phyloP scores from a whole-genome alignment of 108 stramenopile genomes.

The Skeletonema costatum region DNA sequence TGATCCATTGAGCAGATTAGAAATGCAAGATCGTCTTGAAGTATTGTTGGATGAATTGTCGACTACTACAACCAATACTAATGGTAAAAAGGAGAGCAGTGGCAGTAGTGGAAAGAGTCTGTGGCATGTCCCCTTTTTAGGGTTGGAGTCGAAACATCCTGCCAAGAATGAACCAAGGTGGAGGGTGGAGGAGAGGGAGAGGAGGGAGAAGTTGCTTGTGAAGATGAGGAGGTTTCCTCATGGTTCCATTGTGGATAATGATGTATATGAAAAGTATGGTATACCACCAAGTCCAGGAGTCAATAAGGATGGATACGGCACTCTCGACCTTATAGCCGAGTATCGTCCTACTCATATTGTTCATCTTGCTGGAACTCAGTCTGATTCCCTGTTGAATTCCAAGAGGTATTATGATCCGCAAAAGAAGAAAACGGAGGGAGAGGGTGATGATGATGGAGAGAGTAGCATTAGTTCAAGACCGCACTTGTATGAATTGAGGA shows the following conservation, averaged over 20 bases:
- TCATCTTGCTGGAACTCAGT: conserved; percentile 62
- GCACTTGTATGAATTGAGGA: conserved; percentile 59
- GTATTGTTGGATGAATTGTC: conserved; percentile 50
- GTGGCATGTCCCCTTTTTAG: conserved; percentile 58
- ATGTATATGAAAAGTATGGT: conserved; percentile 13
- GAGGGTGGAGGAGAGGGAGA: not conserved
- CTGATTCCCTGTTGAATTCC: conserved; percentile 51
- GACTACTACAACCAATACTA: conserved; percentile 22
- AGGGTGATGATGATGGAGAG: conserved; percentile 41
- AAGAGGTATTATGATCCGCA: conserved; percentile 24
- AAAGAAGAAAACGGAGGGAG: conserved; percentile 25
- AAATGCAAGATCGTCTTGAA: conserved; percentile 54
- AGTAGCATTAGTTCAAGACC: conserved; percentile 31
- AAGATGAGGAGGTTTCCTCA: not conserved
- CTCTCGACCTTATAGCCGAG: conserved; percentile 26
- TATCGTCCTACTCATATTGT: conserved; percentile 80
- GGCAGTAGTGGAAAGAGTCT: no score
- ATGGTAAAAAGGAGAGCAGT: conserved; percentile 5
- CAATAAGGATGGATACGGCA: conserved; percentile 21
- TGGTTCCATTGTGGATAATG: not conserved
- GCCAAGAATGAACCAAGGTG: conserved; percentile 7
- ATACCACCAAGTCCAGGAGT: conserved; percentile 32
- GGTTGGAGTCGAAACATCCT: conserved; percentile 54
- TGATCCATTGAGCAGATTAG: conserved; percentile 59
- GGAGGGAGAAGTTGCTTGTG: conserved; percentile 12